Percentiles rank a stretch among this genome's conserved stretches.
These are phyloP conservation scores for Oryza rufipogon DNA, from an alignment of 176 grass and related monocot species.

Conservation along the genomic window DNA sequence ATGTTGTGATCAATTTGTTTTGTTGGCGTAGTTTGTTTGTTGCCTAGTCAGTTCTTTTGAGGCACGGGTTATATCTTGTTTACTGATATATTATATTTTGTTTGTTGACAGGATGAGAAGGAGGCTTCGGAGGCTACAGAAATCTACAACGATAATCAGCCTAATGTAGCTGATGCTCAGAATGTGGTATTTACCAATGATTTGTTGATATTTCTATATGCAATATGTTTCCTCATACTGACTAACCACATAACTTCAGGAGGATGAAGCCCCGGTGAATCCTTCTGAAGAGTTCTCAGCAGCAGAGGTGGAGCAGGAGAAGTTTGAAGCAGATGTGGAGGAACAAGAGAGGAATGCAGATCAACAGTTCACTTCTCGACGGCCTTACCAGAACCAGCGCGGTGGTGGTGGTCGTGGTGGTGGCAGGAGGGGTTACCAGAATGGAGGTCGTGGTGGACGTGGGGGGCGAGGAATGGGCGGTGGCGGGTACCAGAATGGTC, in stretches of 20 bases:
- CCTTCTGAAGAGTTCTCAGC: constrained; percentile 35
- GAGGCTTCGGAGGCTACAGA: constrained; percentile 42
- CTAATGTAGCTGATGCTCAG: constrained; percentile 33
- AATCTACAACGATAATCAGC: constrained; percentile 39
- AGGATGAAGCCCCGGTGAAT: constrained; percentile 35
- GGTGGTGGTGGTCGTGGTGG: constrained; percentile 54
- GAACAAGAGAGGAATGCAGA: constrained; percentile 55
- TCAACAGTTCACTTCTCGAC: constrained; percentile 47
- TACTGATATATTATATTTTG: constrained; percentile 16
- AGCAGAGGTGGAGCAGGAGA: constrained; percentile 54
- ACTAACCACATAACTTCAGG: constrained; percentile 46
- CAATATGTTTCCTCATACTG: neutral
- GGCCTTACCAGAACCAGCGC: constrained; percentile 54
- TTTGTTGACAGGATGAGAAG: constrained; percentile 39
- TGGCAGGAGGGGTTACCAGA: neutral
- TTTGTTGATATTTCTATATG: neutral
- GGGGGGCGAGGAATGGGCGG: constrained; percentile 15
- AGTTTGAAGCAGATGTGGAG: constrained; percentile 46
- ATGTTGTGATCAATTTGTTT: neutral
- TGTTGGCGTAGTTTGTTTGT: neutral
- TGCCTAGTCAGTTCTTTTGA: neutral
- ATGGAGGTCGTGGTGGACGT: constrained; percentile 54
- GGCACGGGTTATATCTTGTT: neutral
- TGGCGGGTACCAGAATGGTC: constrained; percentile 37
- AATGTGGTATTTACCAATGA: constrained; percentile 39